These are phyloP conservation scores for Dothideomycetidae sp. DNA, from an alignment of 2,329 filamentous ascomycete species.

Conservation along the genomic window DNA sequence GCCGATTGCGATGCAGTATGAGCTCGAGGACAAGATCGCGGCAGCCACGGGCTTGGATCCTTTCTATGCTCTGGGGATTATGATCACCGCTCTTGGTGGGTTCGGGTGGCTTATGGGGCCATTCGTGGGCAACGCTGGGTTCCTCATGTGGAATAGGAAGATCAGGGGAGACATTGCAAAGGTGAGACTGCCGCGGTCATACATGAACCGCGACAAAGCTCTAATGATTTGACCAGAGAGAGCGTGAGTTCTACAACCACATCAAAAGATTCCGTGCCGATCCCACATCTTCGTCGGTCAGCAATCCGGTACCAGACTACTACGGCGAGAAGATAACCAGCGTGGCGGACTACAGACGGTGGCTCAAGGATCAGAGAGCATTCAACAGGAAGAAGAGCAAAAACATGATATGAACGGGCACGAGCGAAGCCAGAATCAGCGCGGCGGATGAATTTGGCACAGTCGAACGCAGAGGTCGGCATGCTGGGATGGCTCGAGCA, in stretches of 20 bases:
- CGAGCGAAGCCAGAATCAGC: background rate
- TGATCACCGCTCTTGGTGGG: constrained; percentile 62
- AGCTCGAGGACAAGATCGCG: constrained; percentile 51
- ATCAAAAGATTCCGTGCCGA: constrained; percentile 90
- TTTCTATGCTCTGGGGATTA: constrained; percentile 67
- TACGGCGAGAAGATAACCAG: constrained; percentile 98
- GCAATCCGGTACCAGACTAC: constrained; percentile 92
- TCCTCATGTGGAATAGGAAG: constrained; percentile 59
- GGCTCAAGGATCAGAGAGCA: constrained; percentile 93
- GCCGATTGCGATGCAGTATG: constrained; percentile 51
- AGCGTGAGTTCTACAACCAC: constrained; percentile 81
- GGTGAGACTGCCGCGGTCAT: too few species aligned
- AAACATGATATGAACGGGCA: constrained; percentile 40
- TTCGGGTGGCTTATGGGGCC: constrained; percentile 82
- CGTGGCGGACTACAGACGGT: constrained; percentile 78
- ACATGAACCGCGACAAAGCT: too few species aligned
- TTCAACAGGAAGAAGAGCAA: constrained; percentile 79
- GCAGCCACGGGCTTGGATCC: constrained; percentile 75
- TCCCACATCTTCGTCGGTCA: constrained; percentile 71
- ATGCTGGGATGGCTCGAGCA: background rate
- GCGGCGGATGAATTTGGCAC: constrained; percentile 1
- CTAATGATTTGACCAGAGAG: too few species aligned
- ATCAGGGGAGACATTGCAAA: constrained; percentile 57
- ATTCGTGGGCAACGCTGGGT: constrained; percentile 63
- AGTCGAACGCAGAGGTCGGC: background rate